phyloP scores from a whole-genome alignment of 352 stramenopile genomes.

The Phytophthora pluvialis region DNA sequence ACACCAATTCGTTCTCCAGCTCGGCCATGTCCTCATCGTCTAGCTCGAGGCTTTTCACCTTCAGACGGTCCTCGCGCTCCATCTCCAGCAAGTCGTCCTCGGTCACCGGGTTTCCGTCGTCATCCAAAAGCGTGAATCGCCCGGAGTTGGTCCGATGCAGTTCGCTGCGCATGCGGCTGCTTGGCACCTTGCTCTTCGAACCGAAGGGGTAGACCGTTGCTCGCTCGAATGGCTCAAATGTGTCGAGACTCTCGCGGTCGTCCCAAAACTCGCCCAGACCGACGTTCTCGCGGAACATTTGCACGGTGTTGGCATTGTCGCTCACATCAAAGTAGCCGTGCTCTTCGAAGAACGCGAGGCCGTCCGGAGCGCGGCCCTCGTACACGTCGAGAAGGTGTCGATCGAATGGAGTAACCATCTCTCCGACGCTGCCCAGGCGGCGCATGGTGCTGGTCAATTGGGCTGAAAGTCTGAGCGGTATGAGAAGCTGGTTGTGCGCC shows the following conservation, averaged over 20 bases:
- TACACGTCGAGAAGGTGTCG: slow-evolving; percentile 68
- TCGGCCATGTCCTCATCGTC: slow-evolving; percentile 65
- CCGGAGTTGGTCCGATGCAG: slow-evolving; percentile 37
- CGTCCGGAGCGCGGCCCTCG: slow-evolving; percentile 49
- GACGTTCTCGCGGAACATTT: slow-evolving; percentile 80
- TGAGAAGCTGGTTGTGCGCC: slow-evolving; percentile 16
- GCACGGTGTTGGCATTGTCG: slow-evolving; percentile 74
- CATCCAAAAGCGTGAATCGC: slow-evolving; percentile 62
- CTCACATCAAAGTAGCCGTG: slow-evolving; percentile 82
- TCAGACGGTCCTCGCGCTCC: slow-evolving; percentile 53
- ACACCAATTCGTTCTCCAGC: slow-evolving; percentile 55
- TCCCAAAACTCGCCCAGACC: slow-evolving; percentile 72
- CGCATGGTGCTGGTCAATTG: slow-evolving; percentile 10
- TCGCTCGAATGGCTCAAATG: slow-evolving; percentile 27
- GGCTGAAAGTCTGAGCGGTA: slow-evolving; percentile 12
- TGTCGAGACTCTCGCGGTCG: slow-evolving; percentile 47
- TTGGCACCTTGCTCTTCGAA: slow-evolving; percentile 37
- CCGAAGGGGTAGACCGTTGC: slow-evolving; percentile 43
- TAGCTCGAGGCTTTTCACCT: slow-evolving; percentile 56
- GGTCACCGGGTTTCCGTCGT: slow-evolving; percentile 62
- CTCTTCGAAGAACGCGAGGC: slow-evolving; percentile 72
- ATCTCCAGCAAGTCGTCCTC: slow-evolving; percentile 59
- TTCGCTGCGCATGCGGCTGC: slow-evolving; percentile 34
- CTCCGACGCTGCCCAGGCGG: slow-evolving; percentile 11
- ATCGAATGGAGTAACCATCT: slow-evolving; percentile 58